Conservation (phyloP, 2,329 filamentous ascomycete genomes). For the Fusarium algeriense region DNA sequence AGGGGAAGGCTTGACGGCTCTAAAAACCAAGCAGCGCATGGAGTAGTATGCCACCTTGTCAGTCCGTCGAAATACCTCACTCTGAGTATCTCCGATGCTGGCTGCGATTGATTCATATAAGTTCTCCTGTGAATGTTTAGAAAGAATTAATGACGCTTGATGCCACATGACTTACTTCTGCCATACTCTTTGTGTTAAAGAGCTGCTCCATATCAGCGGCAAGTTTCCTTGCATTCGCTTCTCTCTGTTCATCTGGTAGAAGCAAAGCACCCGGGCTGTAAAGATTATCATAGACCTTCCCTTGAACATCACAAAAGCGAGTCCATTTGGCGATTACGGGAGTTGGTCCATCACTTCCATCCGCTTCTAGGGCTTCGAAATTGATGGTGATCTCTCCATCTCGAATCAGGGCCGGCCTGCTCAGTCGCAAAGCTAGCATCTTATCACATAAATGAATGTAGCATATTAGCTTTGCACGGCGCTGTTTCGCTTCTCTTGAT, state of each 20-base stretch:
- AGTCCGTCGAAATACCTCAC: conserved; percentile 1
- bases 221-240: background rate
- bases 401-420: background rate
- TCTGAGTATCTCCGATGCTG: background rate
- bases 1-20: background rate
- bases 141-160: rapidly evolving
- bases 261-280: conserved; percentile 1
- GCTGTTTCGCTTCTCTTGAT: background rate
- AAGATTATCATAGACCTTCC: background rate
- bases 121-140: background rate
- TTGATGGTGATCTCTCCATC: conserved; percentile 1
- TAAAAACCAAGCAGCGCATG: conserved; percentile 6
- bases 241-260: background rate
- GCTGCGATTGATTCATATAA: background rate
- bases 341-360: background rate
- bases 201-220: background rate
- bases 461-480: background rate
- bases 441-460: conserved; percentile 13
- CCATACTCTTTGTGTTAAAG: background rate
- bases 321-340: conserved; percentile 7
- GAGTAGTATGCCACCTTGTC: conserved; percentile 9
- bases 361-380: background rate
- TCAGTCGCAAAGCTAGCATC: conserved; percentile 10
- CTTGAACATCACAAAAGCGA: background rate
- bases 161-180: background rate